phyloP scores from a whole-genome alignment of 495 filamentous ascomycete species.

The Tuber aestivum region DNA sequence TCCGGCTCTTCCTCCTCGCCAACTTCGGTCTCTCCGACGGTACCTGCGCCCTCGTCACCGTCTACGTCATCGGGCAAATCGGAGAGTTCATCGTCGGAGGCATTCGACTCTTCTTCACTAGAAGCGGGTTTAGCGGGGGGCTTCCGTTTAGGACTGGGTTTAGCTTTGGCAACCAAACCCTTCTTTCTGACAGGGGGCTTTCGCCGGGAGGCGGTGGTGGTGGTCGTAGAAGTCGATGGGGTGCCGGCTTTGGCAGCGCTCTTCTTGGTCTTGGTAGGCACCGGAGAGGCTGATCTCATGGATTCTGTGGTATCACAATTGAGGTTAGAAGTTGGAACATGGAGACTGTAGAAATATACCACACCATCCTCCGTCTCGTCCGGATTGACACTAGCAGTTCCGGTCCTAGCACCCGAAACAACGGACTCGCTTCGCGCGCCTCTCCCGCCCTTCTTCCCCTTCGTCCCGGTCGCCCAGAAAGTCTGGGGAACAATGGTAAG shows the following conservation, averaged over 20 bases:
- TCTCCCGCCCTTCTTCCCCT: slow-evolving; percentile 37
- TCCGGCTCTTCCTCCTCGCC: slow-evolving; percentile 44
- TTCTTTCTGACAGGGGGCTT: slow-evolving; percentile 8
- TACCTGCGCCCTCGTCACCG: slow-evolving; percentile 46
- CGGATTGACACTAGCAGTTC: slow-evolving; percentile 15
- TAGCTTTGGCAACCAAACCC: background rate
- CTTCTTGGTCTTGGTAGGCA: slow-evolving; percentile 23
- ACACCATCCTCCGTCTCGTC: slow-evolving; percentile 30
- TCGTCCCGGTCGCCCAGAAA: slow-evolving; percentile 47
- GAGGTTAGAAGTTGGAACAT: slow-evolving; percentile 15
- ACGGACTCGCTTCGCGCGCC: slow-evolving; percentile 48
- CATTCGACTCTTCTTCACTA: slow-evolving; percentile 46
- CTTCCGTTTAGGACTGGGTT: slow-evolving; percentile 46
- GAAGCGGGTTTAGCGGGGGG: slow-evolving; percentile 50
- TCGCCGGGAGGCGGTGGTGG: slow-evolving; percentile 14
- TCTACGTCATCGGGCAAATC: slow-evolving; percentile 32
- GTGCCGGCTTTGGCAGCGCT: background rate
- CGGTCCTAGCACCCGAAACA: slow-evolving; percentile 39
- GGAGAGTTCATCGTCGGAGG: slow-evolving; percentile 50
- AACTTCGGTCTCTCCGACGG: slow-evolving; percentile 44
- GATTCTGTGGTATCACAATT: slow-evolving; percentile 22
- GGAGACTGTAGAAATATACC: background rate
- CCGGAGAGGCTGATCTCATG: slow-evolving; percentile 29
- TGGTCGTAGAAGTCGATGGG: slow-evolving; percentile 15
- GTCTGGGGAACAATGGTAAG: slow-evolving; percentile 43